A percentile compares a stretch with the other conserved stretches of the same genome.
phyloP scores from a whole-genome alignment of 768 basidiomycete species.

The Auricularia sp. region DNA sequence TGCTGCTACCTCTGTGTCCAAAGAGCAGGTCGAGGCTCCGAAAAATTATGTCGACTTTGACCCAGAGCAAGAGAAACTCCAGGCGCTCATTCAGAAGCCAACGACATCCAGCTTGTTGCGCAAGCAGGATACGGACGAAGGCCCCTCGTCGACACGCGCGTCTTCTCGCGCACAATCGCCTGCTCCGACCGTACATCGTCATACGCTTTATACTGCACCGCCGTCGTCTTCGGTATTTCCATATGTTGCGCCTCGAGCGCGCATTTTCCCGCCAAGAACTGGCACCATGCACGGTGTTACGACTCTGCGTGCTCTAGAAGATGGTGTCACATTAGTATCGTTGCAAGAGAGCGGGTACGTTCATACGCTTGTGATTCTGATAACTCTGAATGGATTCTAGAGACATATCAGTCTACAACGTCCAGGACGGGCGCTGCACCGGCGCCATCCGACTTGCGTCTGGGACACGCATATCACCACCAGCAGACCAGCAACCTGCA shows the following conservation, averaged over 20 bases:
- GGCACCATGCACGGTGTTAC: slow-evolving; percentile 33
- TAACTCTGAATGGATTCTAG: slow-evolving; percentile 24
- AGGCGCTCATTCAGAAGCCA: slow-evolving; percentile 55
- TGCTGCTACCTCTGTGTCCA: slow-evolving; percentile 39
- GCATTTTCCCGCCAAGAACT: slow-evolving; percentile 36
- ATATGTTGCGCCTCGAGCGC: background rate
- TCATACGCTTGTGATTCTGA: too few relatives aligned
- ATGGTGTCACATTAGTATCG: slow-evolving; percentile 35
- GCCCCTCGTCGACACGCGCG: slow-evolving; percentile 33
- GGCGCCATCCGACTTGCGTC: slow-evolving; percentile 24
- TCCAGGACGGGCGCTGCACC: slow-evolving; percentile 39
- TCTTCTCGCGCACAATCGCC: slow-evolving; percentile 16
- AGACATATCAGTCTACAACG: slow-evolving; percentile 42
- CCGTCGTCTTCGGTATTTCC: background rate
- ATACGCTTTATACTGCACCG: background rate
- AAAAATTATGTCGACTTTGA: slow-evolving; percentile 76
- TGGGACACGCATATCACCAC: slow-evolving; percentile 17
- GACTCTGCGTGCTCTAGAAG: slow-evolving; percentile 37
- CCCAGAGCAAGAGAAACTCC: slow-evolving; percentile 67
- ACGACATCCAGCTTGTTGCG: slow-evolving; percentile 23
- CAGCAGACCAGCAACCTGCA: slow-evolving; percentile 15
- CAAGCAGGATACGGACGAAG: background rate
- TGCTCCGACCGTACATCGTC: background rate
- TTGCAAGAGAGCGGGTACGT: slow-evolving; percentile 60
- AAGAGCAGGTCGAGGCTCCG: slow-evolving; percentile 64